Conservation (phyloP, 345 rosid species). For the Turnera subulata region DNA sequence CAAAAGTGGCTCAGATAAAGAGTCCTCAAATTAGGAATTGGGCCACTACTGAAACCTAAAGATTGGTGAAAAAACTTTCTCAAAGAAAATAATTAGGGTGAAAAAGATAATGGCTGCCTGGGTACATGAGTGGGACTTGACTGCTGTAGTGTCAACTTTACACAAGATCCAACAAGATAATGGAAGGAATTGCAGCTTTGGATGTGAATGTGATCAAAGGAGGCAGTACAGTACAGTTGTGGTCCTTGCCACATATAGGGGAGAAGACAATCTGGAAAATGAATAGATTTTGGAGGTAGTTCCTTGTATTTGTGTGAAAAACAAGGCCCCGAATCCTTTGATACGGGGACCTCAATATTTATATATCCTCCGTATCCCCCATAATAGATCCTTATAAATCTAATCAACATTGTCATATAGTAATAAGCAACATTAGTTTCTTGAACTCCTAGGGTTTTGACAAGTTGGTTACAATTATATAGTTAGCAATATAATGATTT, state of each 20-base stretch:
- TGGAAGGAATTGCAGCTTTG: constrained; percentile 23
- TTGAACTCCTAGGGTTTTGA: too few species aligned
- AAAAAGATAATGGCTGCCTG: neutral
- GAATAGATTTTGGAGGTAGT: constrained; percentile 1
- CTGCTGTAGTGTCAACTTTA: constrained; percentile 6
- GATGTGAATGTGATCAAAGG: constrained; percentile 14
- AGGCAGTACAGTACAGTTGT: constrained; percentile 1
- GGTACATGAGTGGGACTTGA: neutral
- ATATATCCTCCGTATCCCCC: too few species aligned
- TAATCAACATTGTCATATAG: too few species aligned
- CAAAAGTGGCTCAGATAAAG: too few species aligned
- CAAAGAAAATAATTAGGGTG: neutral
- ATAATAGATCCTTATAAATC: too few species aligned
- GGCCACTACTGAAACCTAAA: neutral
- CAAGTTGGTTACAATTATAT: too few species aligned
- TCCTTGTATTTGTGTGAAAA: neutral
- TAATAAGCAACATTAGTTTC: too few species aligned
- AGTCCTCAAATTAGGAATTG: neutral
- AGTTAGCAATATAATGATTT: too few species aligned
- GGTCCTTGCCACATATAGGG: neutral
- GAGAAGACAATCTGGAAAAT: neutral
- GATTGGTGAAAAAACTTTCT: too few species aligned
- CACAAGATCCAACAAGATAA: constrained; percentile 36
- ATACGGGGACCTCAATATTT: too few species aligned
- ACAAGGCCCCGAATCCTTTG: neutral